phyloP scores from a whole-genome alignment of 768 basidiomycete genomes.

The Sporobolomyces phaffii region DNA sequence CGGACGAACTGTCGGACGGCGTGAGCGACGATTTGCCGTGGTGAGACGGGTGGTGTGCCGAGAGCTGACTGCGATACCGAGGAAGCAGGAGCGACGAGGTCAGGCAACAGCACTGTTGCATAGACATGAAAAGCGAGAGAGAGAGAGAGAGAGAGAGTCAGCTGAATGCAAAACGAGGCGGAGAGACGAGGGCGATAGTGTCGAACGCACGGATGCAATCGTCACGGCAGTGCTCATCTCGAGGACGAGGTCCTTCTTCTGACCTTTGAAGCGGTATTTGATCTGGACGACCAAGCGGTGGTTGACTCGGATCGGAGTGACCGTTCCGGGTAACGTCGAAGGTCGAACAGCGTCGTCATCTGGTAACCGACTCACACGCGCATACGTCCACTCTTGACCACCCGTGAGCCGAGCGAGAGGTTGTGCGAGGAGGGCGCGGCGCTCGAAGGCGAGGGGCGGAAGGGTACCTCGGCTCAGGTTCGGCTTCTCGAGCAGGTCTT shows the following conservation, averaged over 20 bases:
- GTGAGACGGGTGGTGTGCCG: neutral
- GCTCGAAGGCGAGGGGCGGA: slow-evolving; percentile 23
- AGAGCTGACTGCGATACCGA: slow-evolving; percentile 13
- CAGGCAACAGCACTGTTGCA: slow-evolving; percentile 30
- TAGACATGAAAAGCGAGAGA: neutral
- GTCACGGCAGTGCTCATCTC: slow-evolving; percentile 19
- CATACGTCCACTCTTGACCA: slow-evolving; percentile 29
- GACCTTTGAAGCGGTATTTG: slow-evolving; percentile 20
- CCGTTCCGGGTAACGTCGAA: slow-evolving; percentile 26
- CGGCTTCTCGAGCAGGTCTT: slow-evolving; percentile 22
- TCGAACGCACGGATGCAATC: slow-evolving; percentile 22
- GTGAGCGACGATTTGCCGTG: neutral
- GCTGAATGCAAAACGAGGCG: too few species aligned
- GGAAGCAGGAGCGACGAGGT: slow-evolving; percentile 26
- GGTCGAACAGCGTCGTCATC: slow-evolving; percentile 30
- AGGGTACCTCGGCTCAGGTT: slow-evolving; percentile 20
- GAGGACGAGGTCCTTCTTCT: slow-evolving; percentile 20
- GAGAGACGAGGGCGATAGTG: neutral
- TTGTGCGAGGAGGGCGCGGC: slow-evolving; percentile 14
- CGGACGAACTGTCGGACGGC: neutral
- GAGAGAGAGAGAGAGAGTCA: neutral
- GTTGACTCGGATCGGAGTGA: slow-evolving; percentile 27
- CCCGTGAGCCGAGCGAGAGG: slow-evolving; percentile 21
- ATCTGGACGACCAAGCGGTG: slow-evolving; percentile 25
- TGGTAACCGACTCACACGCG: slow-evolving; percentile 25